Evolutionary conservation across 345 rosid genomes (phyloP), one percentile per base, ranked within the genome.

Genomic region (Excoecaria cochinchinensis): DNA sequence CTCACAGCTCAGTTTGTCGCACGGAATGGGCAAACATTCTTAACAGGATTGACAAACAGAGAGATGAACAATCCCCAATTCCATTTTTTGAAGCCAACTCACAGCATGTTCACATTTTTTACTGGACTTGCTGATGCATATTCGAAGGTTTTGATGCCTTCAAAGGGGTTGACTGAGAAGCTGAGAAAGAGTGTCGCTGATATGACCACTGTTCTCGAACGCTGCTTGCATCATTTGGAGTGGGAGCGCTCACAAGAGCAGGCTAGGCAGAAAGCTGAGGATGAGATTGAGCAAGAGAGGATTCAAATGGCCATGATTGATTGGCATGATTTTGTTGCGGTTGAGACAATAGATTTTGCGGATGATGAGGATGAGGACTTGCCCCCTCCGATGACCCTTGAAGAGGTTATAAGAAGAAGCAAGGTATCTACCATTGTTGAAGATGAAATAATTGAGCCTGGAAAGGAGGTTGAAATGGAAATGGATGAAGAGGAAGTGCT

Each of bases 401-500:
- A 91, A 60, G 98, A 90, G 82, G 94, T 90, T 69, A 83, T 90
- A 59, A 84, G 91, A 77, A 90, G 98, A 70, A 93, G 98, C 86
- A 91, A 93, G 90, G 63, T 82, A 70, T 81, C 98, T 25, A 75
- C 84, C 19, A 74, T 76, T 86, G 92, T 86, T 48, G 96, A 91
- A 70, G 97, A 89, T 79, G 93, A 89, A 55, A 72, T 83, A 57
- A 77, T 85, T 62, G 97, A 92, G 84, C 90, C 94, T 86, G 96
- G 90, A 70, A 92, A 85, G 82, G 97, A 92, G 85, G 87, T 91
- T 15, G 97, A 92, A 76, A 92, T 93, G 97, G 98, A 93, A 71
- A 93, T 93, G 98, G 98, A 93, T 66, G 97, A 89, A 74, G 98
- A 93, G 79, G 97, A 93, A 82, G 88, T 91, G 71, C 90, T 87